Evolutionary conservation across 2,329 filamentous ascomycete species (phyloP).

Genomic region (Alternaria alternata): DNA sequence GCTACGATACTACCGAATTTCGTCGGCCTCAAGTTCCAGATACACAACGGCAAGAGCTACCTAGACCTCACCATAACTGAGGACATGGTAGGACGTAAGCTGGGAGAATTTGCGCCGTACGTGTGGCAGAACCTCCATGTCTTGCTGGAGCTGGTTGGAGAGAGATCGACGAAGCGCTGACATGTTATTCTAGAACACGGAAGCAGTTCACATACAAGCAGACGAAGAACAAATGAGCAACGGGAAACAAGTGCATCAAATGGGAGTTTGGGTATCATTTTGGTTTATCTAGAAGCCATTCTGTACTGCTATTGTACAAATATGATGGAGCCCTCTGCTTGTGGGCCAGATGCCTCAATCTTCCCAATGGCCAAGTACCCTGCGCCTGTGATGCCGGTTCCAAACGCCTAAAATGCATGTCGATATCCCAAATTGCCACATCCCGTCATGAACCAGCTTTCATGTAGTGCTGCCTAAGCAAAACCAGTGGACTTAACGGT

Average conservation of each 20-base stretch:
- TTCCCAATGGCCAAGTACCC: conserved; percentile 15
- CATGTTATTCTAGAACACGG: conserved; percentile 63
- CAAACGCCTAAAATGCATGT: conserved; percentile 43
- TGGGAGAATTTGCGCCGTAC: conserved; percentile 90
- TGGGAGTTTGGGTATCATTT: conserved; percentile 51
- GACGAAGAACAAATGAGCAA: conserved; percentile 71
- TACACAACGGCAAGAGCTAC: conserved; percentile 92
- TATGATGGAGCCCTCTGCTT: conserved; percentile 27
- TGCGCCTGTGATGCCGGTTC: conserved; percentile 30
- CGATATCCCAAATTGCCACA: conserved; percentile 1
- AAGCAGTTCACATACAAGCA: conserved; percentile 74
- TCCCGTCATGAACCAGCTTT: conserved; percentile 6
- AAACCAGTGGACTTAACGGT: conserved; percentile 65
- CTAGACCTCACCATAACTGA: conserved; percentile 84
- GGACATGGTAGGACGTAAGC: conserved; percentile 95
- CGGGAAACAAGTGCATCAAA: conserved; percentile 30
- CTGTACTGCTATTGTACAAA: conserved; percentile 49
- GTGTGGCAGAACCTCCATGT: conserved; percentile 40
- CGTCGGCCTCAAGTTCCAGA: conserved; percentile 85
- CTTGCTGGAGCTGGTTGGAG: too few relatives aligned
- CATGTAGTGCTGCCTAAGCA: not conserved
- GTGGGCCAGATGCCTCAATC: conserved; percentile 20
- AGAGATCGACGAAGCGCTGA: not conserved
- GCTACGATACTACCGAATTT: conserved; percentile 94
- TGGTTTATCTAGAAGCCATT: conserved; percentile 33